Base-by-base conservation (phyloP, 805 yeast genomes). In the Saccharomycopsis oosterbeekiorum region DNA sequence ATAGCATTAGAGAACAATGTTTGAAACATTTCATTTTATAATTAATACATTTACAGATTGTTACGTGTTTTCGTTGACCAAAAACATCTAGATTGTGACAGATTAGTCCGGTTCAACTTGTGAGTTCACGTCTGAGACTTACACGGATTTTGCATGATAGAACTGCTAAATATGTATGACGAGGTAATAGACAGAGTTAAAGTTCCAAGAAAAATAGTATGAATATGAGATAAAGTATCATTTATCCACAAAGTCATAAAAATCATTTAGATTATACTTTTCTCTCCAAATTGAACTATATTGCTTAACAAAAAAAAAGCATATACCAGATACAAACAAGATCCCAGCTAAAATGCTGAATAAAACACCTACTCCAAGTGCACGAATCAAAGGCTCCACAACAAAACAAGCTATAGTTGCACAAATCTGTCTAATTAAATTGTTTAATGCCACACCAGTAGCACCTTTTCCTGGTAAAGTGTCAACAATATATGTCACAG, bases 401-500 rank as follows among this genome's bases (percentile, higher is more conserved):
- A 85, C 77, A 70, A 89, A 90, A 1, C 91, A 83, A 11, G 89
- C 92, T 1, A 78, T 76, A 0, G 96, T 89, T 0, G 96, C 96
- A 62, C 87, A 74, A 1, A 83, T 74, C 77, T 84, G 87, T 67
- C 97, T 78, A 19, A 86, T 76, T 60, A 89, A 78, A 69, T 89
- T 90, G 68, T 88, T 89, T 58, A 90, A 71, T 0, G 96, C 96
- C 57, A 89, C 88, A 0, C 96, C 96, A 0, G 96, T 87, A 14
- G 96, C 92, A 51, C 96, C 96, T 67, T 85, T 79, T 0, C 96
- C 96, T 0, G 97, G 96, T 55, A 90, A 76, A 1, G 90, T 83
- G 68, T 89, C 97, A 1, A 89, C 91, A 61, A 89, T 74, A 68
- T 89, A 90, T 0, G 96, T 89, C 2, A 86, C 81, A 0, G 90